Conservation (phyloP, 305 asterid species). For the Fraxinus baroniana region DNA sequence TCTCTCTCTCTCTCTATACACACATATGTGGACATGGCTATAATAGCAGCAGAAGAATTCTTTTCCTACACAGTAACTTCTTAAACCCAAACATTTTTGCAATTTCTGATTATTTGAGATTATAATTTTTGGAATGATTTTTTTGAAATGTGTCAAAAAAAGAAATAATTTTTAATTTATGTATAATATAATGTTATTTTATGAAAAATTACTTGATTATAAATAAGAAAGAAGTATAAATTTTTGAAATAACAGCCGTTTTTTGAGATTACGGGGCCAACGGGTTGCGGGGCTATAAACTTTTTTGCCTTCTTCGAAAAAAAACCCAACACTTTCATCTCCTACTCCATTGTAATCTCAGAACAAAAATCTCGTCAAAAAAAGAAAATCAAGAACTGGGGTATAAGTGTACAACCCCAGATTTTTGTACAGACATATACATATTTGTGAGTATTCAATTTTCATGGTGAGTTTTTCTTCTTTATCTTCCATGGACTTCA, state of each 20-base stretch:
- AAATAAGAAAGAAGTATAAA: too few species aligned
- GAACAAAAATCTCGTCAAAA: background rate
- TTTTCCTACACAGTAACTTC: background rate
- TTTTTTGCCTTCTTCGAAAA: conserved; percentile 22
- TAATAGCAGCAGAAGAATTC: conserved; percentile 21
- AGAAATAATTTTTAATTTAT: too few species aligned
- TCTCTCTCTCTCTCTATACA: background rate
- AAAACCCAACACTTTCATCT: conserved; percentile 11
- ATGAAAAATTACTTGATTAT: too few species aligned
- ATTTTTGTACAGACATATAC: background rate
- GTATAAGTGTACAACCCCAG: background rate
- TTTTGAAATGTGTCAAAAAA: too few species aligned
- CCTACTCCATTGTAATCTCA: conserved; percentile 32
- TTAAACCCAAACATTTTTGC: conserved; percentile 16
- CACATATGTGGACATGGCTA: background rate
- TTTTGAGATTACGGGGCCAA: too few species aligned
- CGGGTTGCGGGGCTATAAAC: background rate
- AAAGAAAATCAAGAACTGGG: background rate
- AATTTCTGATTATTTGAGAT: background rate
- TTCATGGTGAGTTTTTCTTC: conserved; percentile 33
- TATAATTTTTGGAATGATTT: too few species aligned
- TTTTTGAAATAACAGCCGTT: too few species aligned
- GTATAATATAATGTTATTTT: too few species aligned
- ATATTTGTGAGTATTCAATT: background rate
- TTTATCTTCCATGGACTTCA: conserved; percentile 51